Evolutionary conservation across 345 rosid genomes (phyloP).

Genomic region (Aethionema arabicum): DNA sequence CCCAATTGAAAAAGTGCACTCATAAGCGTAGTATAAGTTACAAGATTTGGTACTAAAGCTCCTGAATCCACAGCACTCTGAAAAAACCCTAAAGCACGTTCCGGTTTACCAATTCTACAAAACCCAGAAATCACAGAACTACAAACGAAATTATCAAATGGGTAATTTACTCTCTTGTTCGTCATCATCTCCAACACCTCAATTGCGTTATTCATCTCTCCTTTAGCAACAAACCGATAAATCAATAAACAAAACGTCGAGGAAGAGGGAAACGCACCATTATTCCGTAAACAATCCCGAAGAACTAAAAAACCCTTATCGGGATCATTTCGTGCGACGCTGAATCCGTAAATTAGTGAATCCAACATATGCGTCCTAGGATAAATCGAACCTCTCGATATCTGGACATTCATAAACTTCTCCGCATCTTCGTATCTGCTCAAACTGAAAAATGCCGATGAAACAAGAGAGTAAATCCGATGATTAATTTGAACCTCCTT

Average conservation of each 20-base stretch:
- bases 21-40: conserved; percentile 58
- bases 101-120: conserved; percentile 66
- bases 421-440: conserved; percentile 59
- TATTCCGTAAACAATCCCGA: conserved; percentile 45
- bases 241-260: conserved; percentile 55
- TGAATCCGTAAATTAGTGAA: conserved; percentile 53
- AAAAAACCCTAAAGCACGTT: conserved; percentile 59
- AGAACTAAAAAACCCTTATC: conserved; percentile 48
- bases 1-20: conserved; percentile 61
- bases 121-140: conserved; percentile 69
- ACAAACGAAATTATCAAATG: conserved; percentile 67
- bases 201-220: conserved; percentile 54
- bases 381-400: conserved; percentile 37
- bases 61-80: conserved; percentile 48
- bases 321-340: conserved; percentile 45
- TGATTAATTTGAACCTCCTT: conserved; percentile 23
- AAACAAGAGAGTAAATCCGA: conserved; percentile 47
- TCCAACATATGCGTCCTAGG: conserved; percentile 45
- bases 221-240: conserved; percentile 47
- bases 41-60: conserved; percentile 58
- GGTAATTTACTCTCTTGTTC: conserved; percentile 46
- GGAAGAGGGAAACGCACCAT: conserved; percentile 61
- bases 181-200: conserved; percentile 68
- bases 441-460: conserved; percentile 54
- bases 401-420: conserved; percentile 46